These are phyloP conservation scores for Wilcoxina mikolae DNA, from an alignment of 495 filamentous ascomycete genomes.

Conservation along the genomic window DNA sequence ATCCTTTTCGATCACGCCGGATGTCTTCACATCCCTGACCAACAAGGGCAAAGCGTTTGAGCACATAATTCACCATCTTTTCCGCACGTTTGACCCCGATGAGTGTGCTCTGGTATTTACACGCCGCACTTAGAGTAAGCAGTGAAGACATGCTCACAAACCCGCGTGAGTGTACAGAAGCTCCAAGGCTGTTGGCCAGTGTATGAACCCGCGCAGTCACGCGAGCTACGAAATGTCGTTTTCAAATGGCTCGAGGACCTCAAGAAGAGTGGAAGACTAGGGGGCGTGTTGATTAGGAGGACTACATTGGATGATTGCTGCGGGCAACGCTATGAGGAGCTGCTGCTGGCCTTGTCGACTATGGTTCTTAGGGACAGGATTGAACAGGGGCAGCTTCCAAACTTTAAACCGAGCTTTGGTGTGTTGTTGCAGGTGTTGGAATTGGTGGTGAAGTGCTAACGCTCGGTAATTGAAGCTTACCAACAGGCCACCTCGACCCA, in stretches of 20 bases:
- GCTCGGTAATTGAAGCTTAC: conserved; percentile 13
- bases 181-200: conserved; percentile 23
- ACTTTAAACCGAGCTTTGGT: too few species aligned
- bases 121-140: not conserved
- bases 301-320: conserved; percentile 27
- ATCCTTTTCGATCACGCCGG: conserved; percentile 22
- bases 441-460: too few species aligned
- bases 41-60: conserved; percentile 29
- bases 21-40: conserved; percentile 25
- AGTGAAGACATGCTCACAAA: not conserved
- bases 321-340: conserved; percentile 27
- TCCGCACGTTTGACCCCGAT: conserved; percentile 20
- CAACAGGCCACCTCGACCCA: conserved; percentile 16
- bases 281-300: conserved; percentile 21
- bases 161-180: conserved; percentile 11
- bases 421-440: too few species aligned
- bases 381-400: conserved; percentile 16
- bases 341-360: conserved; percentile 25
- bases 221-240: conserved; percentile 23
- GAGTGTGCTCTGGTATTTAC: conserved; percentile 24
- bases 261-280: conserved; percentile 19
- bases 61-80: conserved; percentile 25
- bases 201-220: conserved; percentile 26
- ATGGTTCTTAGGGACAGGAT: conserved; percentile 21
- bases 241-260: conserved; percentile 30